Evolutionary conservation across 495 filamentous ascomycete genomes (phyloP), one percentile per base, ranked within the genome.

Genomic region (Lineolata rhizophorae): DNA sequence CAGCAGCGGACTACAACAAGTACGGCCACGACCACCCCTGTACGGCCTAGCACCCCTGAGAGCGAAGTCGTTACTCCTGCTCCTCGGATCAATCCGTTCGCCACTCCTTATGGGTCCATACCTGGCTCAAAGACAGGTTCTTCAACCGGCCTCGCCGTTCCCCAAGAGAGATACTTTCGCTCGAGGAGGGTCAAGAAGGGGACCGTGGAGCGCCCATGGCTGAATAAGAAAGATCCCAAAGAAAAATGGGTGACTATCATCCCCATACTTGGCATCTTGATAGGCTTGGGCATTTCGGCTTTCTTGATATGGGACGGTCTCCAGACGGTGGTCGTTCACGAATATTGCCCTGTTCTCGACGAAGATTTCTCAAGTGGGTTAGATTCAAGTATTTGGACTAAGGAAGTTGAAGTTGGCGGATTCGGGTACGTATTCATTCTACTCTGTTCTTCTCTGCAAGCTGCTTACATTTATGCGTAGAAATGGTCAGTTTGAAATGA

Each of bases 181-280:
- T 82, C 77, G 9, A 56, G 78, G 26, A 53, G 76, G 35, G 56
- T 85, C 21, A 64, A 62, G 47, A 76, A 77, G 48, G 72, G 65
- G 24, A 66, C 76, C 24, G 48, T 73, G 11, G 64, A 79, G 39
- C 66, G 71, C 47, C 72, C 76, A 13, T 84, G 78, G 76, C 44
- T 67, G 20, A 49, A 56, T 13, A 64, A 67, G 39, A 66, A 60
- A 32, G 76, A 84, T 45, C 72, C 76, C 3, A 70, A 64, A 46
- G 73, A 83, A 60, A 83, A 81, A 56, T 84, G 78, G 79, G 71
- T 78, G 3, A 80, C 70, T 14, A 79, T 84, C 35, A 64, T 84
- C 19, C 76, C 76, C 2, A 42, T 80, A 27, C 47, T 77, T 16
- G 76, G 78, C 14, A 57, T 84, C 28, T 13, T 64, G 11, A 29